phyloP scores from a whole-genome alignment of 257 asterid genomes.

The Leonotis leonurus region DNA sequence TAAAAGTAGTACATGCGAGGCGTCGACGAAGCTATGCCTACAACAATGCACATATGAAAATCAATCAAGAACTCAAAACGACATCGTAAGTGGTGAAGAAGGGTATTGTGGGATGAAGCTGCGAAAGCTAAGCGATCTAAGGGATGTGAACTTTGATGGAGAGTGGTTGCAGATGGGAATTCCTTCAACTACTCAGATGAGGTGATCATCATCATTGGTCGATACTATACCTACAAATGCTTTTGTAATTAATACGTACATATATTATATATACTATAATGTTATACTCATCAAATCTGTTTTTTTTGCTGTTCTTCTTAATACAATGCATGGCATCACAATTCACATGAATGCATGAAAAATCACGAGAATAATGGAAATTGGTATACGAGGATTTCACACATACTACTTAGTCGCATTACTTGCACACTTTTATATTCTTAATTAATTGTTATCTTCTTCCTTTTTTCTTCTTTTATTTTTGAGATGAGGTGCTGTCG shows the following conservation, averaged over 20 bases:
- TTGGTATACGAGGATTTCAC: too few species aligned
- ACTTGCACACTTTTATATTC: too few species aligned
- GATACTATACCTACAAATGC: neutral
- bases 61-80: slow-evolving; percentile 1
- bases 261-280: neutral
- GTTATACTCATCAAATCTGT: neutral
- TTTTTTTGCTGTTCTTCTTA: too few species aligned
- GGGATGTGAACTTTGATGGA: slow-evolving; percentile 51
- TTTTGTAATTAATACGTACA: neutral
- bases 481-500: too few species aligned
- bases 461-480: too few species aligned
- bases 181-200: slow-evolving; percentile 38
- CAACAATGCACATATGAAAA: slow-evolving; percentile 26
- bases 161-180: slow-evolving; percentile 80
- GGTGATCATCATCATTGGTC: neutral
- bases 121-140: slow-evolving; percentile 46
- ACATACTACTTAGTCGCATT: too few species aligned
- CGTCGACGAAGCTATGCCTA: slow-evolving; percentile 23
- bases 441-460: too few species aligned
- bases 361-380: too few species aligned
- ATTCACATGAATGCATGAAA: too few species aligned
- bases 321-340: too few species aligned
- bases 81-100: slow-evolving; percentile 8
- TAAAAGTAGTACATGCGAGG: slow-evolving; percentile 5
- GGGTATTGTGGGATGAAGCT: slow-evolving; percentile 38